Evolutionary conservation across 768 basidiomycete genomes (phyloP), one percentile per base, ranked within the genome.

Genomic region (Mycena venus): DNA sequence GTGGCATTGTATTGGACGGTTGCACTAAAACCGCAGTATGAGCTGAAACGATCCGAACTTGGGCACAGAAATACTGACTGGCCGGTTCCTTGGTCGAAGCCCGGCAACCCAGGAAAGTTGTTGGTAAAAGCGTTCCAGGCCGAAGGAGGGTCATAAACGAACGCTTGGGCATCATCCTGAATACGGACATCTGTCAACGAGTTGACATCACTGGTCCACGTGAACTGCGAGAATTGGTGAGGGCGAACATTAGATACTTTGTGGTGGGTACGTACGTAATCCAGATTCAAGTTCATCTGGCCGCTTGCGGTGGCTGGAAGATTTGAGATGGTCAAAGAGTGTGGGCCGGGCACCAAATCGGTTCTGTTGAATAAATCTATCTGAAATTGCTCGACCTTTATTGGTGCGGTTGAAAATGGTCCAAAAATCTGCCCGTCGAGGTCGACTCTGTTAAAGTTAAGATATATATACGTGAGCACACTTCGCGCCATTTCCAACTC

Each of bases 71-170:
- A 9, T 9, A 56, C 56, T 17, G 6, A 44, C 72, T 74, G 72
- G 15, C 72, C 72, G 19, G 70, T 58, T n/a, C 72, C 72, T 10
- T 8, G 51, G 23, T 74, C 66, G 29, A 73, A 73, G 0, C 38
- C 60, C 0, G 72, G 53, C 15, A 53, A 27, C 7, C 25, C 51
- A 5, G 23, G 51, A 19, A 74, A 19, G 19, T 56, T 44, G 4
- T 47, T 1, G 7, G 42, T 1, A 34, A 36, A 31, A 2, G 60
- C 21, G 36, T 2, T 56, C 72, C 72, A 74, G 27, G 51, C 59
- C 9, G 15, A 10, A 2, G 56, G 21, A 21, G 66, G 66, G 15
- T 63, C 17, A n/a, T 74, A 74, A 1, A 29, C 17, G 34, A 74
- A 74, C 17, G 67, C 59, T 1, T 49, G 29, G 27, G 21, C n/a